These are phyloP conservation scores for Boletus tomentosulus DNA, from an alignment of 768 basidiomycete species.

Conservation along the genomic window DNA sequence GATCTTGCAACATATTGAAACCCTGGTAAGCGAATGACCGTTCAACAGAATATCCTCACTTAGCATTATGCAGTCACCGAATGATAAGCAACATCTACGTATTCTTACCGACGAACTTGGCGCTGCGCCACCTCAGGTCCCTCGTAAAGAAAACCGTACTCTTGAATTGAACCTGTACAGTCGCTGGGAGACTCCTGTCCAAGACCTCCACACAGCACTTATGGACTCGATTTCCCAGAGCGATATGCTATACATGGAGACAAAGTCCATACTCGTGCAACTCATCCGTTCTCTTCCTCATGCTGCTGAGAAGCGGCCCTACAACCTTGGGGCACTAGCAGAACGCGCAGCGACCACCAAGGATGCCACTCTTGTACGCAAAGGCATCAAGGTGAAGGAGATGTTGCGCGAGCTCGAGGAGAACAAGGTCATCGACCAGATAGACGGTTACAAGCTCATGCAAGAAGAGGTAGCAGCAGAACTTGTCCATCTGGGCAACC, in stretches of 20 bases:
- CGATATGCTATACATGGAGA: conserved; percentile 99
- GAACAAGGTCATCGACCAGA: conserved; percentile 73
- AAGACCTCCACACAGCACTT: conserved; percentile 93
- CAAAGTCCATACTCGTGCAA: conserved; percentile 98
- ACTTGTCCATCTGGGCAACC: conserved; percentile 92
- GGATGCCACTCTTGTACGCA: conserved; percentile 91
- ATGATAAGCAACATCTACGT: conserved; percentile 95
- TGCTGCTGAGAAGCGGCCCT: conserved; percentile 78
- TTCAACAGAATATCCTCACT: background rate
- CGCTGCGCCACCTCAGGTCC: conserved; percentile 88
- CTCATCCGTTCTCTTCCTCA: conserved; percentile 92
- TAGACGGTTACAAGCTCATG: conserved; percentile 90
- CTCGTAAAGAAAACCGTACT: conserved; percentile 95
- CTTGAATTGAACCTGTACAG: conserved; percentile 91
- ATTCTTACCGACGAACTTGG: conserved; percentile 97
- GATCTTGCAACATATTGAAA: conserved; percentile 92
- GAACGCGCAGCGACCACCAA: conserved; percentile 97
- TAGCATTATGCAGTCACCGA: conserved; percentile 65
- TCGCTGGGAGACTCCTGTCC: conserved; percentile 99
- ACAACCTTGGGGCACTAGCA: conserved; percentile 83
- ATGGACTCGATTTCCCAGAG: conserved; percentile 97
- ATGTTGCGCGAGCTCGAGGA: conserved; percentile 97
- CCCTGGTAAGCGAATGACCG: conserved; percentile 56
- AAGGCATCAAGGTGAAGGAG: conserved; percentile 99
- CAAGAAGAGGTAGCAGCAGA: conserved; percentile 96